These are phyloP conservation scores for Naganishia vaughanmartiniae DNA, from an alignment of 768 basidiomycete species.

Conservation along the genomic window DNA sequence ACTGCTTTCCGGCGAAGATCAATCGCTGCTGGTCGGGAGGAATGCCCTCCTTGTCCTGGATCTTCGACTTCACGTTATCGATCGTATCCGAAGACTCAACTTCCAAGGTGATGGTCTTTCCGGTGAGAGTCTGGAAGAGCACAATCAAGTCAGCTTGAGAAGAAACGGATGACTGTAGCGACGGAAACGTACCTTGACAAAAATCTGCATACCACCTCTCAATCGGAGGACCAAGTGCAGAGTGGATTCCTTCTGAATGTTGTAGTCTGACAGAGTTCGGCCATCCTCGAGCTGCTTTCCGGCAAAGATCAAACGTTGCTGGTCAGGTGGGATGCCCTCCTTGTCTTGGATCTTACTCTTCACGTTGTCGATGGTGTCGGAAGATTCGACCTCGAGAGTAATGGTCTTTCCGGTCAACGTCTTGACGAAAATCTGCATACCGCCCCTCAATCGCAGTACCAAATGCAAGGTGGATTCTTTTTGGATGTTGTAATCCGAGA, in stretches of 20 bases:
- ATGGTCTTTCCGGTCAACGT: slow-evolving; percentile 99
- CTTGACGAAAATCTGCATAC: slow-evolving; percentile 60
- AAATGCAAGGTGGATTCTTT: slow-evolving; percentile 53
- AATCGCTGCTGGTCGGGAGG: slow-evolving; percentile 80
- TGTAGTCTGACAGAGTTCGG: slow-evolving; percentile 63
- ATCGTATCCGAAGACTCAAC: slow-evolving; percentile 96
- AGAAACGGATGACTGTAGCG: too few relatives aligned
- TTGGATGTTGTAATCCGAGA: slow-evolving; percentile 71
- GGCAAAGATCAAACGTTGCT: slow-evolving; percentile 97
- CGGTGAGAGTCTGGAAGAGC: slow-evolving; percentile 72
- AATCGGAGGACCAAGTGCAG: slow-evolving; percentile 95
- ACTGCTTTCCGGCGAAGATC: slow-evolving; percentile 99
- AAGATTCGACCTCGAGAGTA: slow-evolving; percentile 95
- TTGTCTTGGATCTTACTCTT: slow-evolving; percentile 97
- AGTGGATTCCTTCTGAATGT: slow-evolving; percentile 99
- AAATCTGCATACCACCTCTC: slow-evolving; percentile 23
- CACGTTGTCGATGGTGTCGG: slow-evolving; percentile 96
- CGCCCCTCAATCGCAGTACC: slow-evolving; percentile 80
- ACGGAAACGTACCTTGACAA: too few relatives aligned
- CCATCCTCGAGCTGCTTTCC: slow-evolving; percentile 99
- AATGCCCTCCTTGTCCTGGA: slow-evolving; percentile 94
- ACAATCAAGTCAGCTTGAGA: neutral
- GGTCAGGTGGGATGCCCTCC: slow-evolving; percentile 76
- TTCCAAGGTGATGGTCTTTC: slow-evolving; percentile 97
- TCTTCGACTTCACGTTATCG: slow-evolving; percentile 96